A percentile compares a stretch with the other conserved stretches of the same genome.
Conservation (phyloP, 305 asterid species). For the Fraxinus paxiana region DNA sequence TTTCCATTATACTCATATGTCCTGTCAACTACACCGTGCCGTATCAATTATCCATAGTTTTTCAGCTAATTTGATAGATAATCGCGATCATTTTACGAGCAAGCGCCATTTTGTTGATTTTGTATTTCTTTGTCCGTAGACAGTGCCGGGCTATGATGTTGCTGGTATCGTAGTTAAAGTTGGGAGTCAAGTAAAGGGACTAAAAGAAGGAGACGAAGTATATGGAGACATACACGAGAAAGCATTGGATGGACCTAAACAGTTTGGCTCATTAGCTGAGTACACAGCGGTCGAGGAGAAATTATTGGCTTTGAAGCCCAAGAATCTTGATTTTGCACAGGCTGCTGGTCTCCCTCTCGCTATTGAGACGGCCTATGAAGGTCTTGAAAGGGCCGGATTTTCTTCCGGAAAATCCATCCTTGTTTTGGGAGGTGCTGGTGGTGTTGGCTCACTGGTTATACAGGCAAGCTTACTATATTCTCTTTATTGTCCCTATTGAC, state of each 20-base stretch:
- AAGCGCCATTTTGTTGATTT: background rate
- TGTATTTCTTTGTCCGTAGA: constrained; percentile 31
- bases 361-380: constrained; percentile 81
- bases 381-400: constrained; percentile 65
- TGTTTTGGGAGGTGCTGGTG: constrained; percentile 97
- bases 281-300: constrained; percentile 89
- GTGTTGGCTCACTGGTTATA: constrained; percentile 86
- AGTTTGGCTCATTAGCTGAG: constrained; percentile 75
- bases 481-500: background rate
- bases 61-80: background rate
- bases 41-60: background rate
- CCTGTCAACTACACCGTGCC: background rate
- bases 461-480: constrained; percentile 41
- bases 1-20: background rate
- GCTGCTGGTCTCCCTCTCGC: constrained; percentile 88
- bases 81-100: background rate
- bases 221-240: constrained; percentile 73
- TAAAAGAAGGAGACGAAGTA: constrained; percentile 83
- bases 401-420: constrained; percentile 74
- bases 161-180: constrained; percentile 82
- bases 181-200: constrained; percentile 67
- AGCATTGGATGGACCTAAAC: constrained; percentile 69
- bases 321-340: constrained; percentile 57
- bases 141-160: constrained; percentile 90
- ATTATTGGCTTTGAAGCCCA: constrained; percentile 69